Evolutionary conservation across 192 early-diverging fungal species (phyloP).

Genomic region (Backusella tarrabulga): DNA sequence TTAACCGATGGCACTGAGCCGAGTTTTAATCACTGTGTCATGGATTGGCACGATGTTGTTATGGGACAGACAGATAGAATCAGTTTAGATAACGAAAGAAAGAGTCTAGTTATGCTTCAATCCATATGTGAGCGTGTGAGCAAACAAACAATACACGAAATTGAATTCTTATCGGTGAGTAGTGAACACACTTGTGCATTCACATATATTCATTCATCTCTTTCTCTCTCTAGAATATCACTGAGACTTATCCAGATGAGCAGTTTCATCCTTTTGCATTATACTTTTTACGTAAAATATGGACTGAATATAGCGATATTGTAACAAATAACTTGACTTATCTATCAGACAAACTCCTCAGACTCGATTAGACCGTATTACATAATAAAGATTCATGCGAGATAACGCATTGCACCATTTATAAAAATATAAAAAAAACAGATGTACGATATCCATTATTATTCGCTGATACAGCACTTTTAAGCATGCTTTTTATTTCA

Average conservation of each 20-base stretch:
- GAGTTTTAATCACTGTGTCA: slow-evolving; percentile 24
- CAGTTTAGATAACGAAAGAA: slow-evolving; percentile 39
- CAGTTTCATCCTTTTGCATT: slow-evolving; percentile 17
- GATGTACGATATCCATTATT: too few relatives aligned
- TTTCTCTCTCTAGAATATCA: background rate
- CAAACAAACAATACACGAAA: background rate
- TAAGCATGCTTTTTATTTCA: too few relatives aligned
- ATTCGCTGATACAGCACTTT: too few relatives aligned
- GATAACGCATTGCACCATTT: too few relatives aligned
- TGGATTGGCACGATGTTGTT: slow-evolving; percentile 47
- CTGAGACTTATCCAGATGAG: background rate
- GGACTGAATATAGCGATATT: slow-evolving; percentile 20
- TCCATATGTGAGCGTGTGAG: slow-evolving; percentile 32
- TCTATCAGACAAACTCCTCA: slow-evolving; percentile 2
- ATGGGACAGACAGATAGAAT: slow-evolving; percentile 46
- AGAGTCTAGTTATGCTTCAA: slow-evolving; percentile 31
- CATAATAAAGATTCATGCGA: background rate
- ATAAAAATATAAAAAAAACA: too few relatives aligned
- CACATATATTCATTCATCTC: background rate
- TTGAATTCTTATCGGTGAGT: slow-evolving; percentile 28
- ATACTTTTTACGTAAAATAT: slow-evolving; percentile 20
- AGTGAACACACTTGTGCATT: too few relatives aligned
- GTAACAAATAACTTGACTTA: background rate
- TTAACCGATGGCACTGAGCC: slow-evolving; percentile 25
- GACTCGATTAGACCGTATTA: background rate